Base-by-base conservation (phyloP, 2,329 filamentous ascomycete species). In the Talaromyces sp. region DNA sequence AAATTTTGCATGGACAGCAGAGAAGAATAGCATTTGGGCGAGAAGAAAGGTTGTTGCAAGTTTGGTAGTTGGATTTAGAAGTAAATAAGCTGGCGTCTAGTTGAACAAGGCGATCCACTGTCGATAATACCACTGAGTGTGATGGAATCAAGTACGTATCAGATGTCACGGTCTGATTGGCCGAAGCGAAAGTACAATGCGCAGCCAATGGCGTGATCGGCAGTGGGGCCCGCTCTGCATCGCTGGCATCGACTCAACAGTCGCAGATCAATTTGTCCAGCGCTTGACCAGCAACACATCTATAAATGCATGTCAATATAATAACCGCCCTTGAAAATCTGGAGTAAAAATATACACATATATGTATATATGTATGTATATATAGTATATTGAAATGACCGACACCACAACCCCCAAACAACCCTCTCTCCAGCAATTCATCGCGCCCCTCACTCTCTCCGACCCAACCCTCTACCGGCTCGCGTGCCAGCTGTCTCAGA, bases 401-500 rank as follows among this genome's bases (percentile, higher is more conserved):
- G 19, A 49, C 30, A 55, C 42, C 19, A 30, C 47, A 19, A 19
- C 13, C 27, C 10, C 30, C 13, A 55, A 55, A 19, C 57, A 28
- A 17, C 27, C 25, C 0, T 54, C 60, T 33, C 51, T 62, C 28
- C 51, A 58, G n/a, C 51, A 59, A n/a, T 62, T 62, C 33, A 17
- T 62, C 44, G 15, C 52, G 22, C 60, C 60, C 4, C 22, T 10
- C 27, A 44, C 44, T 32, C 56, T 62, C 17, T 36, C 39, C 7
- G 56, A 62, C 13, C 19, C 44, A 11, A 69, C 65, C 19, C 68
- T 77, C 8, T 75, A 77, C 65, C 65, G 67, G 19, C 65, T 78
- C 13, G 73, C 76, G 1, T 72, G 71, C 62, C 69, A 72, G 19
- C 69, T 77, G 42, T 76, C 74, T 15, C 65, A 67, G 36, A 71